phyloP scores from a whole-genome alignment of 257 asterid genomes.

The Solanum pennellii region DNA sequence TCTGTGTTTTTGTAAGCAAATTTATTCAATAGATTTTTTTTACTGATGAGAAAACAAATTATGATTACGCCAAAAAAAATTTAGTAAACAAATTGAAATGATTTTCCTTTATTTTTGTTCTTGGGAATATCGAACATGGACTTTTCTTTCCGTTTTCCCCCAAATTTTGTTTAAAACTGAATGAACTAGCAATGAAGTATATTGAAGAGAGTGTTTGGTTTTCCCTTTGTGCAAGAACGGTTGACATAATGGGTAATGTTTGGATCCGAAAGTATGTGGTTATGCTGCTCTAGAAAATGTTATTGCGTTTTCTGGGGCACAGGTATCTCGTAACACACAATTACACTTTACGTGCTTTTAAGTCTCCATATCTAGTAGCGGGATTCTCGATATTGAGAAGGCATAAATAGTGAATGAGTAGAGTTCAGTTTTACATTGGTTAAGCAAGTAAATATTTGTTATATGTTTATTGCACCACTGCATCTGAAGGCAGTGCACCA shows the following conservation, averaged over 20 bases:
- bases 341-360: neutral
- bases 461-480: neutral
- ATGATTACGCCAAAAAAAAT: neutral
- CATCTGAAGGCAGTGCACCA: neutral
- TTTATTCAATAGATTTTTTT: neutral
- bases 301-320: neutral
- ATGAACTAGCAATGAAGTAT: neutral
- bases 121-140: neutral
- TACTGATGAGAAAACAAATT: neutral
- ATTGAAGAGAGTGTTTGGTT: neutral
- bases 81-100: neutral
- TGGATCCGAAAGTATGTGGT: neutral
- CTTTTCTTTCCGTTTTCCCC: neutral
- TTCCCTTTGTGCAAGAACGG: neutral
- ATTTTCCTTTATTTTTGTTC: neutral
- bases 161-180: neutral
- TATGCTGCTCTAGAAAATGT: neutral
- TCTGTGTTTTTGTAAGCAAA: slow-evolving; percentile 30
- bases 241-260: neutral
- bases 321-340: neutral
- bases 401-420: neutral
- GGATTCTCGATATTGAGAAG: neutral
- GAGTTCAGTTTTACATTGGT: neutral
- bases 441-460: neutral
- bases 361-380: neutral